Conservation (phyloP, 139 green algal species). For the Volvox africanus region DNA sequence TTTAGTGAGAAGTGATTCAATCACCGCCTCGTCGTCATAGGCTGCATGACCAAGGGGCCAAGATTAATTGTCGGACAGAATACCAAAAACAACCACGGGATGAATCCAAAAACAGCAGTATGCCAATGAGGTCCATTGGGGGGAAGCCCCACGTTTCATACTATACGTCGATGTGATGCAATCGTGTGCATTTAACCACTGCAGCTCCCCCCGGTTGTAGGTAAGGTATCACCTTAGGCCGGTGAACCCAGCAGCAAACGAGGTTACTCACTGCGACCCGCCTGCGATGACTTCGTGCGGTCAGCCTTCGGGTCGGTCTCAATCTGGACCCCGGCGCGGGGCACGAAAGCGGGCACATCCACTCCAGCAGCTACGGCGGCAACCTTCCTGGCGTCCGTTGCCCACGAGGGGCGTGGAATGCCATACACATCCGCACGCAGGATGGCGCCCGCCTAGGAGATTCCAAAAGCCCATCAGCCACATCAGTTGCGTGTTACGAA, state of each 20-base stretch:
- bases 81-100: too few species aligned
- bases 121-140: too few species aligned
- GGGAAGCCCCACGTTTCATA: too few species aligned
- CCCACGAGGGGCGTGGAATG: constrained; percentile 84
- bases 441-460: constrained; percentile 80
- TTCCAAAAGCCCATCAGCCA: too few species aligned
- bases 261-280: not conserved
- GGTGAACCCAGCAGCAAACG: too few species aligned
- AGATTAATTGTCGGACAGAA: too few species aligned
- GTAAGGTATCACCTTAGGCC: too few species aligned
- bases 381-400: constrained; percentile 65
- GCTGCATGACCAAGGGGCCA: not conserved
- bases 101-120: too few species aligned
- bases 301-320: constrained; percentile 96
- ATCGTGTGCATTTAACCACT: too few species aligned
- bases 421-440: constrained; percentile 91
- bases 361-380: constrained; percentile 66
- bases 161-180: too few species aligned
- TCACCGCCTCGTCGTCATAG: constrained; percentile 79
- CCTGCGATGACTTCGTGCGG: not conserved
- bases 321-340: constrained; percentile 93
- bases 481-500: too few species aligned
- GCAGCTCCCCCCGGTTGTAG: too few species aligned
- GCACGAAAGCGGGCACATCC: constrained; percentile 83
- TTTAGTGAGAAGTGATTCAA: constrained; percentile 75